Conservation (phyloP, 2,329 filamentous ascomycete genomes). For the Fusarium sterilihyphosum region DNA sequence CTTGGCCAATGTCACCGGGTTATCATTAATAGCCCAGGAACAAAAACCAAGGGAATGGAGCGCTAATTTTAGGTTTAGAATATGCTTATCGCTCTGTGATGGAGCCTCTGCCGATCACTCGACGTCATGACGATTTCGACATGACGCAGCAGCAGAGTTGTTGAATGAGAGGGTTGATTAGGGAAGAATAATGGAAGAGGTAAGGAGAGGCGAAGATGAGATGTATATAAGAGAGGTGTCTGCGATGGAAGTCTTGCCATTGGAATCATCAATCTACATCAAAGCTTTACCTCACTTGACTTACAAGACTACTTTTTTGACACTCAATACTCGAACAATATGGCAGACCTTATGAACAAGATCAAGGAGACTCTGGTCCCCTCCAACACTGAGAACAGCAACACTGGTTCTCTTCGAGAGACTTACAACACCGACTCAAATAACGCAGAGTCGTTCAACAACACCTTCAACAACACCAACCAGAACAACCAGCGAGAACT, state of each 20-base stretch:
- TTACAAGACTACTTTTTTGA: background rate
- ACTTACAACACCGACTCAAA: background rate
- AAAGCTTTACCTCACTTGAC: background rate
- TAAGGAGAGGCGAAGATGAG: background rate
- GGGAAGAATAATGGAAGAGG: slow-evolving; percentile 7
- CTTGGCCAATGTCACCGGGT: slow-evolving; percentile 20
- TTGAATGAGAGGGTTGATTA: slow-evolving; percentile 15
- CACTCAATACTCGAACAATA: background rate
- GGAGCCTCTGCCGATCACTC: slow-evolving; percentile 19
- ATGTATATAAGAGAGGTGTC: background rate
- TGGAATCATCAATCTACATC: fast-evolving
- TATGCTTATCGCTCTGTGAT: slow-evolving; percentile 34
- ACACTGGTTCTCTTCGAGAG: background rate
- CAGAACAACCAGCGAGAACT: slow-evolving; percentile 18
- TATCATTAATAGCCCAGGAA: background rate
- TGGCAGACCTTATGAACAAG: slow-evolving; percentile 34
- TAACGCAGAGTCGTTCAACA: background rate
- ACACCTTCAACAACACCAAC: background rate
- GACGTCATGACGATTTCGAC: slow-evolving; percentile 25
- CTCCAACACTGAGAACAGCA: background rate
- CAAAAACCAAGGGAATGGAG: slow-evolving; percentile 1
- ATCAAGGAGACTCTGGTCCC: slow-evolving; percentile 33
- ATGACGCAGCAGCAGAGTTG: slow-evolving; percentile 22
- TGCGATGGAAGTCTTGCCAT: background rate
- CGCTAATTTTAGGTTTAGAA: slow-evolving; percentile 22